A percentile compares a stretch with the other conserved stretches of the same genome.
phyloP scores from a whole-genome alignment of 352 stramenopile species.

The Pythium chondricola region DNA sequence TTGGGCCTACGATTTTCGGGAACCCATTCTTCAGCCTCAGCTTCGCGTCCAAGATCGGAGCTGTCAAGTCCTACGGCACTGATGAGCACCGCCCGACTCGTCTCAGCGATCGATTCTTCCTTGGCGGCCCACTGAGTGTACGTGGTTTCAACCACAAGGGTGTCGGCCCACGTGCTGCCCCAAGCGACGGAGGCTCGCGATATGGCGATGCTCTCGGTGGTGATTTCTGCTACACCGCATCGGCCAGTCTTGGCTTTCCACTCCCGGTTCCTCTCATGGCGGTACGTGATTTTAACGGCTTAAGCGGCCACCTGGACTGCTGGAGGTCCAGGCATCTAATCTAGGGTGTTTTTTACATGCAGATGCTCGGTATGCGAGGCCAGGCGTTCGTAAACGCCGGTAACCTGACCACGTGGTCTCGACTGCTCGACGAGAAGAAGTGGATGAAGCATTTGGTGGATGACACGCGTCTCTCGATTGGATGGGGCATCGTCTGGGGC shows the following conservation, averaged over 20 bases:
- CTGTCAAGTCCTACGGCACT: constrained; percentile 71
- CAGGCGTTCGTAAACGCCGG: constrained; percentile 89
- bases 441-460: constrained; percentile 87
- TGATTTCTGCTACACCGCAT: constrained; percentile 84
- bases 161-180: constrained; percentile 80
- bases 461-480: constrained; percentile 83
- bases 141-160: constrained; percentile 90
- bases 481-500: constrained; percentile 82
- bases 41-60: constrained; percentile 68
- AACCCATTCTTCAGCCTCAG: constrained; percentile 79
- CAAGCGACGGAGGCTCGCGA: constrained; percentile 76
- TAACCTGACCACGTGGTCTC: constrained; percentile 85
- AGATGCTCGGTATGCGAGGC: constrained; percentile 80
- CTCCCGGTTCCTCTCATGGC: constrained; percentile 77
- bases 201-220: constrained; percentile 84
- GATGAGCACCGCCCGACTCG: constrained; percentile 72
- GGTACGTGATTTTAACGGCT: no score
- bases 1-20: constrained; percentile 60
- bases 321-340: background rate
- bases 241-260: constrained; percentile 82
- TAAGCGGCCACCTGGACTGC: no score
- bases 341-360: constrained; percentile 5
- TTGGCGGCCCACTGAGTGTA: constrained; percentile 85
- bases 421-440: constrained; percentile 81
- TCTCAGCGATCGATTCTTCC: constrained; percentile 90